These are phyloP conservation scores for Immersiella caudata DNA, from an alignment of 495 filamentous ascomycete genomes.

Conservation along the genomic window DNA sequence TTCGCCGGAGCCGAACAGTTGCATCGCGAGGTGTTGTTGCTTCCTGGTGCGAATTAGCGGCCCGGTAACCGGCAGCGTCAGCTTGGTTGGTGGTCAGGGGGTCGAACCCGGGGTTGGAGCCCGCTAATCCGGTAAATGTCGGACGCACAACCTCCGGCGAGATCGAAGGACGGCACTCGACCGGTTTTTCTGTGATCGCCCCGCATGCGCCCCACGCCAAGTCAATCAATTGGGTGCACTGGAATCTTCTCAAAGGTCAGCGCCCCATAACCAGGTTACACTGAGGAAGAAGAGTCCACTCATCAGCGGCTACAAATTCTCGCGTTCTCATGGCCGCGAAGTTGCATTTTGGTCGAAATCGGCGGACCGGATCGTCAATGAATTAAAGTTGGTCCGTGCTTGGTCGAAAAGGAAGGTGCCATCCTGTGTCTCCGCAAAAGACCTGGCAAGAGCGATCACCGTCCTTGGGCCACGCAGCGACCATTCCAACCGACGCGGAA, in stretches of 20 bases:
- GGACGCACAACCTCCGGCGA: not conserved
- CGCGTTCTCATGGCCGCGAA: not conserved
- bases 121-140: not conserved
- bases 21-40: not conserved
- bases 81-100: not conserved
- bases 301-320: not conserved
- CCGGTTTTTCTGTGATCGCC: not conserved
- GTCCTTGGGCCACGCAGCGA: not conserved
- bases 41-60: not conserved
- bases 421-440: not conserved
- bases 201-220: not conserved
- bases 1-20: not conserved
- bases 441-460: not conserved
- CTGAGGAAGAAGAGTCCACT: not conserved
- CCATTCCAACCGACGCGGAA: not conserved
- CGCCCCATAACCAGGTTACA: conserved; percentile 9
- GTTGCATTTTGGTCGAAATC: not conserved
- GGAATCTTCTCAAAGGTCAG: not conserved
- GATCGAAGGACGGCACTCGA: not conserved
- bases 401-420: not conserved
- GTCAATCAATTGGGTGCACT: conserved; percentile 7
- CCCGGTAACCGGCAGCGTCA: not conserved
- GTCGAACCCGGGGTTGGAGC: not conserved
- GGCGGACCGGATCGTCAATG: not conserved
- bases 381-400: not conserved